Evolutionary conservation across 768 basidiomycete genomes (phyloP), one percentile per base, ranked within the genome.

Genomic region (Clavaria fumosa): DNA sequence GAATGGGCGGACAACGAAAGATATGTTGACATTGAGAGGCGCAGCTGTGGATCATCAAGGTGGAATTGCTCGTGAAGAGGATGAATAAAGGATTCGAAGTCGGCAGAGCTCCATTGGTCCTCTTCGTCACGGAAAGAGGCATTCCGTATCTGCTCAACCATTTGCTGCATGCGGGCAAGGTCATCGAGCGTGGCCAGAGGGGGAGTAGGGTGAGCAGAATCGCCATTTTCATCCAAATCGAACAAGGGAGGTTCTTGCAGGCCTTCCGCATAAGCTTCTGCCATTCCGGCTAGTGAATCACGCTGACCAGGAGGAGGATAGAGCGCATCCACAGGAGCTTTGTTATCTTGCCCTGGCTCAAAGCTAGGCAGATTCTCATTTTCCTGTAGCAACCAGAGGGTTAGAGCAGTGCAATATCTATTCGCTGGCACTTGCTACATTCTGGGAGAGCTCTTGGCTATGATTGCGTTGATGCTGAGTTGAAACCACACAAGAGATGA

Each of bases 1-100:
- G 56, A 43, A 35, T 60, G 43, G 1, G 32, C 23, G 38, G 26
- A 48, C 46, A 5, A 49, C 37, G 5, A 62, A 39, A 37, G 50
- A 60, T 1, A 60, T 22, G 11, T 59, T 51, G 18, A 64, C 23
- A 1, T 56, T 57, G 59, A 57, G 14, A 58, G 51, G 1, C 52
- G 50, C 7, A 45, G 39, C 34, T 55, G 47, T 1, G 53, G 49
- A 7, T 55, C 49, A 27, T 37, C 36, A 9, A 37, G 11, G 23
- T 14, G 12, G 9, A 27, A 23, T 24, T 17, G 36, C 9, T 23
- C 36, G 10, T 37, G 9, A 28, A 17, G 36, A 10, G 23, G 36
- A 19, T 37, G 20, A 28, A 28, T 9, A 28, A 28, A 28, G 26
- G 26, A 28, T 28, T 28, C 26, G 26, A 28, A 28, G 9, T 28